Base-by-base conservation (phyloP, 345 rosid species). In the Dipteronia dyeriana region DNA sequence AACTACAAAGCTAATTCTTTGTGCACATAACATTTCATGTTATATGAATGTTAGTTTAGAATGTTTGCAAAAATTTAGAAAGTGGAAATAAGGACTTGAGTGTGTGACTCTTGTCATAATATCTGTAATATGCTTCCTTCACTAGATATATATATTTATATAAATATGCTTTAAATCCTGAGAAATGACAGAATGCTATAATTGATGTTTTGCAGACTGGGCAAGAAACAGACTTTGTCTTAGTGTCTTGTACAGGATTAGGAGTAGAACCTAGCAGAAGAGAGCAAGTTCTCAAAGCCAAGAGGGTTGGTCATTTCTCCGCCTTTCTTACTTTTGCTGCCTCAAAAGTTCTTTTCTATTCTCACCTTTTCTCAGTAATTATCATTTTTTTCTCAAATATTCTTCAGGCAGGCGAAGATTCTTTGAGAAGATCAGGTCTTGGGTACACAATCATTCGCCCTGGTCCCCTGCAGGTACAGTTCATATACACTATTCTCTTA, bases 401-500 rank as follows among this genome's bases (percentile, higher is more conserved):
- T 80, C 70, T 3, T 53, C 84, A 96, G 99, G 95, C 97, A 57
- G 98, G 99, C 20, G 98, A 96, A 84, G 99, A 96, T 77, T 90
- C 90, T 61, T 78, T 96, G 76, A 90, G 98, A 83, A 89, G 92
- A 84, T 96, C 99, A 23, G 99, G 99, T 23, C 97, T 95, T 62
- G 97, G 98, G 66, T 95, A 93, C 86, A 95, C 98, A 49, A 92
- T 93, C 67, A 86, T 95, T 83, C 97, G 97, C 75, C 98, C 98
- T 3, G 98, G 99, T 79, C 98, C 96, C 79, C 80, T 95, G 66
- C 86, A 84, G 97, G 98, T 93, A 82, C 62, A 75, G 14, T 25
- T 68, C 38, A 25, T 49, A 8, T 14, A 14, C 25, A 78, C 41
- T 31, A 31, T 31, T 34, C 38, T n/a, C 57, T 31, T 22, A 7